phyloP scores from a whole-genome alignment of 202 grass and related monocot genomes.

The Elaeis oleifera region DNA sequence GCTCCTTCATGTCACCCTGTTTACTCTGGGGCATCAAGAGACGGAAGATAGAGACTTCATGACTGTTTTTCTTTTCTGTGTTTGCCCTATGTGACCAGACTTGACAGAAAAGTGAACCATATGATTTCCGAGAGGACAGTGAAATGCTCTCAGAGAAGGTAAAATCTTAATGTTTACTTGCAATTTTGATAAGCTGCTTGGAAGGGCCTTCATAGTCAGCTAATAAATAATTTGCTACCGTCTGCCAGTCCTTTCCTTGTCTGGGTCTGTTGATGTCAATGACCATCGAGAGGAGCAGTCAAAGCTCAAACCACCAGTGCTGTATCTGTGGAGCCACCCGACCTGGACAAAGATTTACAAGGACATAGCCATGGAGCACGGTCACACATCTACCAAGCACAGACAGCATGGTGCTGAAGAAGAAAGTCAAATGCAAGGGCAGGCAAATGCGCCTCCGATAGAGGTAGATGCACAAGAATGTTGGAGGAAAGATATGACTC shows the following conservation, averaged over 20 bases:
- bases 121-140: slow-evolving; percentile 68
- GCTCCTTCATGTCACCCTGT: neutral
- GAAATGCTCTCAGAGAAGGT: slow-evolving; percentile 70
- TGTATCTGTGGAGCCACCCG: slow-evolving; percentile 81
- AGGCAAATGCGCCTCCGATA: neutral
- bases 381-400: slow-evolving; percentile 23
- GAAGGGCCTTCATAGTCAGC: too few species aligned
- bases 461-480: neutral
- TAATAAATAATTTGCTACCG: neutral
- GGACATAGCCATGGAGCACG: slow-evolving; percentile 47
- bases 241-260: slow-evolving; percentile 69
- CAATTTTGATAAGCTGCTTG: too few species aligned
- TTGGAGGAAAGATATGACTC: neutral
- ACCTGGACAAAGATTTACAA: slow-evolving; percentile 55
- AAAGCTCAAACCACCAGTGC: slow-evolving; percentile 60
- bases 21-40: too few species aligned
- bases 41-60: too few species aligned
- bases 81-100: slow-evolving; percentile 32
- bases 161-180: slow-evolving; percentile 6
- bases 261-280: slow-evolving; percentile 55
- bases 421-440: neutral
- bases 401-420: neutral
- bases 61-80: too few species aligned
- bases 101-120: slow-evolving; percentile 52
- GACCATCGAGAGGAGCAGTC: slow-evolving; percentile 71